Evolutionary conservation across 1,139 yeast species (phyloP), one percentile per base, ranked within the genome.

Genomic region (Sugiyamaella paludigena): DNA sequence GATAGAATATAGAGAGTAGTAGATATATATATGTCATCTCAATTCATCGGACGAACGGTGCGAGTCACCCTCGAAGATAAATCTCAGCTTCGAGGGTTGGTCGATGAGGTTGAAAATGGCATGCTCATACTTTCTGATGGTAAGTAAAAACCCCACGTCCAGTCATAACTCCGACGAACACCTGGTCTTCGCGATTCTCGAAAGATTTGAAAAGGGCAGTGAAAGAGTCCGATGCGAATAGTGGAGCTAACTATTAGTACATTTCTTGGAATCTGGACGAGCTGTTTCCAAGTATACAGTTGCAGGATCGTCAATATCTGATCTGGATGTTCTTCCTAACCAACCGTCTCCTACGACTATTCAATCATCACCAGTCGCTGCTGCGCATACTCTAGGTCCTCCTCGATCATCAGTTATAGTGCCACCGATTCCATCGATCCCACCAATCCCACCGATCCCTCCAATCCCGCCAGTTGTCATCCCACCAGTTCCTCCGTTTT

Each of bases 21-120:
- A n/a, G n/a, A n/a, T n/a, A n/a, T n/a, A 16, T 30, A 29, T 16
- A 40, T 43, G 49, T 40, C 49, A 8, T 50, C 55, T 10, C 63
- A 61, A 47, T 66, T 66, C 45, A 50, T 61, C 16, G 66, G 67
- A 33, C 56, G 60, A 28, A 45, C 51, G 9, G 70, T 65, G 8
- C 54, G 63, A 24, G 59, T 62, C 30, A 53, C 61, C 30, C 56
- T 63, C n/a, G 53, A 53, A 34, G 62, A 64, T 47, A 59, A 58
- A 11, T 41, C 58, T 4, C 53, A 54, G 31, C 54, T 68, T 2
- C 55, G 51, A 13, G 72, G 72, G 3, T 53, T 58, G 2, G 71
- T 68, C n/a, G 50, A 56, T 28, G 54, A 57, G 15, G 67, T 68
- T 16, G 58, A 49, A 27, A 59, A 64, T 33, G 66, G 68, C 41